Conservation (phyloP, 768 basidiomycete genomes). For the Macrolepiota dolichaula region DNA sequence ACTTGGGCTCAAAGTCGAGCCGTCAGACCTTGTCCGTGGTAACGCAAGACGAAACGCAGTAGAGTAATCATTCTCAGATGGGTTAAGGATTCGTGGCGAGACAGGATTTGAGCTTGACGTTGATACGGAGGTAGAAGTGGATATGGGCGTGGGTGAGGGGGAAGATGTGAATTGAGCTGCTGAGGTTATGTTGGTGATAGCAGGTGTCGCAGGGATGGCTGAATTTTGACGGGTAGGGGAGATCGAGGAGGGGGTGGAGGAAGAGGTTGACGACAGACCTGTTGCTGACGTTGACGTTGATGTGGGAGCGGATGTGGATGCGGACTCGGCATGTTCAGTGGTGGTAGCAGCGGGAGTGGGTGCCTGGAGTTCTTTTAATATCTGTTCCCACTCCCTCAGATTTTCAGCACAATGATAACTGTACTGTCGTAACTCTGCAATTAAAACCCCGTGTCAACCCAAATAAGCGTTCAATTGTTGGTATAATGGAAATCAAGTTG, state of each 20-base stretch:
- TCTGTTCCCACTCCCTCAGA: slow-evolving; percentile 7
- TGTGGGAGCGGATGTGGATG: not conserved
- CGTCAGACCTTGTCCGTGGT: not conserved
- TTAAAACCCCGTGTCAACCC: not conserved
- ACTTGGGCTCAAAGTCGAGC: not conserved
- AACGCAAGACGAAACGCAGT: slow-evolving; percentile 3
- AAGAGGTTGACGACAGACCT: not conserved
- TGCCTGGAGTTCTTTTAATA: not conserved
- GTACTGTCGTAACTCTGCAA: slow-evolving; percentile 5
- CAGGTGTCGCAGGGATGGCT: not conserved
- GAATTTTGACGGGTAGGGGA: not conserved
- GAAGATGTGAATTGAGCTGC: not conserved
- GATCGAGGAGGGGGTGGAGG: not conserved
- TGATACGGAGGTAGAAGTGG: not conserved
- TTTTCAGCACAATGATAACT: slow-evolving; percentile 11
- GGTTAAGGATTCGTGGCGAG: slow-evolving; percentile 6
- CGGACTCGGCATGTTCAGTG: not conserved
- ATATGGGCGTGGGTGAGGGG: not conserved
- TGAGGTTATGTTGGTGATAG: not conserved
- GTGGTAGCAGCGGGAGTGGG: not conserved
- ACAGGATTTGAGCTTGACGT: slow-evolving; percentile 2
- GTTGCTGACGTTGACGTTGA: not conserved
- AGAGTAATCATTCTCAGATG: slow-evolving; percentile 5
- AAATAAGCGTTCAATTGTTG: too few species aligned
- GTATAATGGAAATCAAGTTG: not conserved